Percentiles rank a stretch among this genome's conserved stretches.
Evolutionary conservation across 371 early-diverging fungal genomes (phyloP).

Genomic region (Paraphysoderma sedebokerense): DNA sequence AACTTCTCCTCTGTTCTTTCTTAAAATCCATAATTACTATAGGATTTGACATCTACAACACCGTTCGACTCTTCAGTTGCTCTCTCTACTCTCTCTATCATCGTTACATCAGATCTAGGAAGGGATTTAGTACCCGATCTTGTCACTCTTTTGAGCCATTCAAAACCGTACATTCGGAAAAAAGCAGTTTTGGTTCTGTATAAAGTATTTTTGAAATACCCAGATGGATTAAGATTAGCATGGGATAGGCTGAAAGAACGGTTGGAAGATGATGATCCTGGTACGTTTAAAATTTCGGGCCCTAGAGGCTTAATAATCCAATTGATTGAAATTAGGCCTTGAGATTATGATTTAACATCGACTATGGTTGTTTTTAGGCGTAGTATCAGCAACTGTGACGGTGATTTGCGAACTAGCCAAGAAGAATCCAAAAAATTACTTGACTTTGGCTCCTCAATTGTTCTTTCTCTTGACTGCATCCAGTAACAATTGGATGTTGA

Average conservation of each 20-base stretch:
- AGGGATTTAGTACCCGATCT: constrained; percentile 77
- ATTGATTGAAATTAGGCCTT: no score
- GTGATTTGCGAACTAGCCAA: constrained; percentile 89
- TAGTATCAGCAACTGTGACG: constrained; percentile 79
- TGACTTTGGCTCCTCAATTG: constrained; percentile 82
- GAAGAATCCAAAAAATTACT: constrained; percentile 74
- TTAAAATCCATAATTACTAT: neutral
- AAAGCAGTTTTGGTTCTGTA: constrained; percentile 74
- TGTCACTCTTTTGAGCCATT: constrained; percentile 68
- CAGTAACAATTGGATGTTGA: constrained; percentile 92
- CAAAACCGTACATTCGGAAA: constrained; percentile 82
- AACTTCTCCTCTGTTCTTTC: no score
- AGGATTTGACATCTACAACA: constrained; percentile 73
- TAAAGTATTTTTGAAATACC: constrained; percentile 72
- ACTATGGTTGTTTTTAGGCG: constrained; percentile 29
- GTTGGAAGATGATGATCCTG: constrained; percentile 80
- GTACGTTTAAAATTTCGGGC: constrained; percentile 35
- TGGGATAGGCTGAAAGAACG: constrained; percentile 74
- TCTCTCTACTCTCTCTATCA: constrained; percentile 72
- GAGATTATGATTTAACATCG: neutral
- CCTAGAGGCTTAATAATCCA: no score
- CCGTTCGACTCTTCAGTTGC: constrained; percentile 74
- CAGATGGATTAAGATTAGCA: constrained; percentile 68
- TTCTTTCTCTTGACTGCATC: constrained; percentile 74
- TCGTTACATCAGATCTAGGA: constrained; percentile 78